Conservation (phyloP, 129 eudicot genomes). For the Rutidosis leptorrhynchoides region DNA sequence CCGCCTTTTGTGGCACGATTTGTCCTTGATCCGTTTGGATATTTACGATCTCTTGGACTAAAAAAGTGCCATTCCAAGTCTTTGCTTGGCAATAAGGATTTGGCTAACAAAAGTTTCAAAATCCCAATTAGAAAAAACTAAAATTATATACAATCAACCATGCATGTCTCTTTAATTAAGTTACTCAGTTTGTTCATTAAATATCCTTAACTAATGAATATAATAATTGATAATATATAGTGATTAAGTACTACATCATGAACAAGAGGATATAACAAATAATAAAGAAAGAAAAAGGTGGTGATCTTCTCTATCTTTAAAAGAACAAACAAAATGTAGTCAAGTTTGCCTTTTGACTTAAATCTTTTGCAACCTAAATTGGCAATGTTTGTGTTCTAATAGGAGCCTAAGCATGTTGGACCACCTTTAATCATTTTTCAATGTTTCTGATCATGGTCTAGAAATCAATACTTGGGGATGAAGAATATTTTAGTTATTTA, state of each 20-base stretch:
- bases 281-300: conserved; percentile 31
- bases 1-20: conserved; percentile 48
- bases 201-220: not conserved
- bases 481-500: too few relatives aligned
- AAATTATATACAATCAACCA: not conserved
- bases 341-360: conserved; percentile 35
- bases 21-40: conserved; percentile 57
- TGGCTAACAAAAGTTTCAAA: conserved; percentile 25
- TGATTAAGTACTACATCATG: not conserved
- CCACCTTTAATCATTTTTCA: conserved; percentile 15
- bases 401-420: conserved; percentile 31
- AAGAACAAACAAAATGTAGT: conserved; percentile 30
- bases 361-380: conserved; percentile 28
- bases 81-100: conserved; percentile 47
- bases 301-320: conserved; percentile 28
- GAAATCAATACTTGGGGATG: too few relatives aligned
- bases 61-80: conserved; percentile 60
- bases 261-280: conserved; percentile 8
- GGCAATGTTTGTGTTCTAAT: conserved; percentile 26
- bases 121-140: not conserved
- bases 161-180: not conserved
- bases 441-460: not conserved
- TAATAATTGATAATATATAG: too few relatives aligned
- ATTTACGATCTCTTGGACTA: conserved; percentile 54
- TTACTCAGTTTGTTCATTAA: not conserved